Conservation (phyloP, 768 basidiomycete species). For the Hygrocybe punicea region DNA sequence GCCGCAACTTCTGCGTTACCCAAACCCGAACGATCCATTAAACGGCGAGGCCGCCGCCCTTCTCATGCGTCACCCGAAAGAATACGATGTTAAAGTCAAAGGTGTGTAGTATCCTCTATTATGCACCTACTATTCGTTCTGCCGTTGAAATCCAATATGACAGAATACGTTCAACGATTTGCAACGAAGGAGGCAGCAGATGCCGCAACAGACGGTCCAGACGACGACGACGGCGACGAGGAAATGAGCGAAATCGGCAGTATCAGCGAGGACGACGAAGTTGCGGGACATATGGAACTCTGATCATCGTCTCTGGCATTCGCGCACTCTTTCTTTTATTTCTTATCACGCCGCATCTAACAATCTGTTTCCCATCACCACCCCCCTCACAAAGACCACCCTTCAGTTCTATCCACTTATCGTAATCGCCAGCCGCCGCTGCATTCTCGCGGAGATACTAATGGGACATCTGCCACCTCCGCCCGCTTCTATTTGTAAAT, state of each 20-base stretch:
- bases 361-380: neutral
- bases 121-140: neutral
- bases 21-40: slow-evolving; percentile 96
- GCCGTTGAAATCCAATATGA: neutral
- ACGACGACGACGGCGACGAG: slow-evolving; percentile 72
- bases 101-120: slow-evolving; percentile 43
- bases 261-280: slow-evolving; percentile 63
- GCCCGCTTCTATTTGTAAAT: neutral
- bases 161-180: slow-evolving; percentile 94
- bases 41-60: slow-evolving; percentile 98
- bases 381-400: neutral
- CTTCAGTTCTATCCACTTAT: neutral
- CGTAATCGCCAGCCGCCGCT: neutral
- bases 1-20: slow-evolving; percentile 94
- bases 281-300: slow-evolving; percentile 4
- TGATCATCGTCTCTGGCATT: slow-evolving; percentile 1
- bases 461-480: neutral
- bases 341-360: neutral
- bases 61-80: slow-evolving; percentile 95
- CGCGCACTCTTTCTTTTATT: slow-evolving; percentile 11
- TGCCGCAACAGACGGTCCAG: slow-evolving; percentile 57
- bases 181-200: slow-evolving; percentile 90
- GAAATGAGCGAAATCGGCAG: slow-evolving; percentile 88
- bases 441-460: neutral
- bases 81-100: slow-evolving; percentile 92